Percentiles rank a stretch among this genome's conserved stretches.
These are phyloP conservation scores for Dothidotthia symphoricarpi DNA, from an alignment of 2,329 filamentous ascomycete species.

Conservation along the genomic window DNA sequence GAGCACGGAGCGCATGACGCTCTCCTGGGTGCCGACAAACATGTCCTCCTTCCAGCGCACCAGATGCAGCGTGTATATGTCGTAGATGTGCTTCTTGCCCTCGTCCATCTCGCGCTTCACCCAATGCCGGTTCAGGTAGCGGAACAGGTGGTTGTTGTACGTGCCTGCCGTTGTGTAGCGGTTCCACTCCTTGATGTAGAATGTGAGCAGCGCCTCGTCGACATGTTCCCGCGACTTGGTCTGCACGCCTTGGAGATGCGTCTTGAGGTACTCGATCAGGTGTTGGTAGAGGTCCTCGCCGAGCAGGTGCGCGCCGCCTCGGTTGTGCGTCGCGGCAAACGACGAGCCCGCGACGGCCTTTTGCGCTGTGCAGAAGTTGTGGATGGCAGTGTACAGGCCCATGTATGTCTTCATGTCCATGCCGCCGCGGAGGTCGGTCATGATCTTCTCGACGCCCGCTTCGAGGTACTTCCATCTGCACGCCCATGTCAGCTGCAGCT, in stretches of 20 bases:
- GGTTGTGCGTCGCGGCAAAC: conserved; percentile 55
- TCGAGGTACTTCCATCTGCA: conserved; percentile 88
- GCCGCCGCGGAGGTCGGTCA: conserved; percentile 86
- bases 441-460: conserved; percentile 84
- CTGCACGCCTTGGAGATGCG: conserved; percentile 71
- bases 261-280: conserved; percentile 78
- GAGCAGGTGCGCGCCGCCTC: conserved; percentile 87
- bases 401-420: conserved; percentile 97
- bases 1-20: conserved; percentile 93
- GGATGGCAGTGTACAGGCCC: conserved; percentile 94
- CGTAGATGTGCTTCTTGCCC: conserved; percentile 96
- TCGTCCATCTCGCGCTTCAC: conserved; percentile 99
- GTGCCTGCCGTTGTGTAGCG: conserved; percentile 93
- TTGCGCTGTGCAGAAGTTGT: conserved; percentile 99
- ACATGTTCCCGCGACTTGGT: conserved; percentile 73
- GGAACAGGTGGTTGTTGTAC: conserved; percentile 96
- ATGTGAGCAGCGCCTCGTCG: conserved; percentile 84
- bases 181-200: conserved; percentile 96
- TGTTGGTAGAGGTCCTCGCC: conserved; percentile 96
- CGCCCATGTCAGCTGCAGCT: conserved; percentile 17
- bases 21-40: conserved; percentile 77
- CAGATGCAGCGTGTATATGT: conserved; percentile 94
- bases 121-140: conserved; percentile 97
- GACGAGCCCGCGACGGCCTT: conserved; percentile 71
- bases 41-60: conserved; percentile 94